A percentile compares a stretch with the other conserved stretches of the same genome.
These are phyloP conservation scores for Lodderomyces margitis DNA, from an alignment of 1,139 yeast species.

Conservation along the genomic window DNA sequence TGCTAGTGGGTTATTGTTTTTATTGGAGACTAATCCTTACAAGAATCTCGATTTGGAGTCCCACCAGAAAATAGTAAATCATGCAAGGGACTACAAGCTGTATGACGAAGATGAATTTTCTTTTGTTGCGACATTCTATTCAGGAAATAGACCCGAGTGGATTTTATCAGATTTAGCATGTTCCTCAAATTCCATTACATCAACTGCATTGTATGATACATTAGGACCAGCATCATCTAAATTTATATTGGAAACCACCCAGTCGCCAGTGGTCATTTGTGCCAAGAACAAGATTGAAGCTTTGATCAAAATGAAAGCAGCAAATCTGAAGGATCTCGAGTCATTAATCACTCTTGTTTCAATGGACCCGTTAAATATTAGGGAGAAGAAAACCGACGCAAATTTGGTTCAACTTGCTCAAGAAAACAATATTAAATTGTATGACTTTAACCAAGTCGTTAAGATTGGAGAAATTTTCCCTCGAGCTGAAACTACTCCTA, in stretches of 20 bases:
- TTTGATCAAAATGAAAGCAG: slow-evolving; percentile 27
- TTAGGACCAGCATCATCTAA: slow-evolving; percentile 37
- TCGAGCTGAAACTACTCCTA: slow-evolving; percentile 25
- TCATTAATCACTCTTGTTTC: slow-evolving; percentile 31
- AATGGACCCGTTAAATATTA: slow-evolving; percentile 31
- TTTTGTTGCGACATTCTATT: slow-evolving; percentile 33
- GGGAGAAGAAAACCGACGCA: slow-evolving; percentile 15
- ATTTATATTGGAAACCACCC: slow-evolving; percentile 33
- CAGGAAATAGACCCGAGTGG: slow-evolving; percentile 42
- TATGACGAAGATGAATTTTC: slow-evolving; percentile 27
- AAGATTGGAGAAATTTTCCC: slow-evolving; percentile 29
- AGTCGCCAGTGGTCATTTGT: slow-evolving; percentile 35
- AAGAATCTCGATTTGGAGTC: slow-evolving; percentile 21
- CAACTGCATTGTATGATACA: slow-evolving; percentile 42
- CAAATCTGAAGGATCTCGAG: slow-evolving; percentile 25
- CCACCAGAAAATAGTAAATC: slow-evolving; percentile 30
- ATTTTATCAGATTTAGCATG: slow-evolving; percentile 38
- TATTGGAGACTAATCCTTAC: slow-evolving; percentile 30
- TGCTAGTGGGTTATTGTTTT: slow-evolving; percentile 34
- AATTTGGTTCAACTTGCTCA: slow-evolving; percentile 23
- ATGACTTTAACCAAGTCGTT: slow-evolving; percentile 34
- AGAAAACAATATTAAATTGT: slow-evolving; percentile 22
- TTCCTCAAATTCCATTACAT: slow-evolving; percentile 33
- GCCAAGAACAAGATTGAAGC: slow-evolving; percentile 29
- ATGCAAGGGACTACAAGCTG: slow-evolving; percentile 19